A percentile compares a stretch with the other conserved stretches of the same genome.
Conservation (phyloP, 2,329 filamentous ascomycete species). For the Beauveria varroae region DNA sequence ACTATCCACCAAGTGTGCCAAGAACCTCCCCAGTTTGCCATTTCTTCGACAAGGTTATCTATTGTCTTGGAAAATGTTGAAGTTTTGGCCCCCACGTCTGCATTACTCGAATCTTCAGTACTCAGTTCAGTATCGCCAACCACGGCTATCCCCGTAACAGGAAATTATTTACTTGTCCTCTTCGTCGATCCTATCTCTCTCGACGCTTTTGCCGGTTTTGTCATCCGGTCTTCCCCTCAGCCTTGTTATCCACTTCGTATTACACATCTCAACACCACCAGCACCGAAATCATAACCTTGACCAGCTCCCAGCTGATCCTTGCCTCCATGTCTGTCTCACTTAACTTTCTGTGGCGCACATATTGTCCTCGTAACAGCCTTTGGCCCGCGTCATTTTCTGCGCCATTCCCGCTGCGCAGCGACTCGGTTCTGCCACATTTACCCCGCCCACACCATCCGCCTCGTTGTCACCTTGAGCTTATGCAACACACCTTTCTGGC, state of each 20-base stretch:
- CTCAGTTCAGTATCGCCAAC: neutral
- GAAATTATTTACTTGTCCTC: too few relatives aligned
- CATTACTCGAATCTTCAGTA: neutral
- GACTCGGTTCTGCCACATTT: slow-evolving; percentile 4
- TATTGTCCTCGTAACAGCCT: neutral
- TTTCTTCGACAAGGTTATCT: neutral
- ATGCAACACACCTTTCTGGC: neutral
- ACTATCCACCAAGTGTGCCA: neutral
- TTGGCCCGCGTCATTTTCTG: neutral
- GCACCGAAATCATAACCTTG: too few relatives aligned
- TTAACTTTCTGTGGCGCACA: neutral
- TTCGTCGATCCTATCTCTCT: too few relatives aligned
- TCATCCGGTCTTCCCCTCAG: too few relatives aligned
- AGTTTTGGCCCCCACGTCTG: neutral
- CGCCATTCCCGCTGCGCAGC: neutral
- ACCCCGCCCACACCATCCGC: slow-evolving; percentile 1
- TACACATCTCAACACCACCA: neutral
- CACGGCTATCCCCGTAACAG: neutral
- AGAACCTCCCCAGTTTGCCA: neutral
- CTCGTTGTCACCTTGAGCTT: neutral
- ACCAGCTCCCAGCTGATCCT: neutral
- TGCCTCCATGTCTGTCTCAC: neutral
- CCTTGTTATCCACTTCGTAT: neutral
- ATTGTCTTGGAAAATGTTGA: neutral
- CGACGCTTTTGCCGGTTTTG: too few relatives aligned